phyloP scores from a whole-genome alignment of 768 basidiomycete genomes.

The Clitopilus hobsonii region DNA sequence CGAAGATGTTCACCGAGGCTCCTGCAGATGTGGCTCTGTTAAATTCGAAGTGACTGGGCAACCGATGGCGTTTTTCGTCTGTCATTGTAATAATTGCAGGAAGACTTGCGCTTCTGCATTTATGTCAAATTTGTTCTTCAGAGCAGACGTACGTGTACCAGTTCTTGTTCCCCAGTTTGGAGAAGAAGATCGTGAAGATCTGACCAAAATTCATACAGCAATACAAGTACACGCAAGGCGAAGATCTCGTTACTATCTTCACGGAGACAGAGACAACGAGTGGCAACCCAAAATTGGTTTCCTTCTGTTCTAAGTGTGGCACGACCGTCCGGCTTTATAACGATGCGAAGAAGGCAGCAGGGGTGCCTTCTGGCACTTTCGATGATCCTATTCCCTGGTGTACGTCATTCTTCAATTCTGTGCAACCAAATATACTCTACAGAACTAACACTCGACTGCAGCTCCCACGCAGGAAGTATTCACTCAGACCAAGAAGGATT shows the following conservation, averaged over 20 bases:
- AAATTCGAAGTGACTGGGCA: not conserved
- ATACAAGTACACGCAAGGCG: not conserved
- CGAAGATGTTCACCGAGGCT: not conserved
- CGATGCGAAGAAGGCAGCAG: not conserved
- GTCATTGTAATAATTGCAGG: slow-evolving; percentile 9
- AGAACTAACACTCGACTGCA: not conserved
- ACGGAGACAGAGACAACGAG: not conserved
- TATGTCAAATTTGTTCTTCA: slow-evolving; percentile 21
- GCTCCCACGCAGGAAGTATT: not conserved
- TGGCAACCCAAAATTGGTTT: not conserved
- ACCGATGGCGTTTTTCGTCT: not conserved
- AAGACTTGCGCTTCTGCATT: slow-evolving; percentile 20
- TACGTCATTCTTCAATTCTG: not conserved
- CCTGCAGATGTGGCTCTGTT: not conserved
- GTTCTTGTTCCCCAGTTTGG: no score
- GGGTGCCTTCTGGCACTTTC: not conserved
- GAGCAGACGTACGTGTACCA: slow-evolving; percentile 12
- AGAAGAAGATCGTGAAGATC: no score
- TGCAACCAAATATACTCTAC: not conserved
- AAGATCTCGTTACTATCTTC: not conserved
- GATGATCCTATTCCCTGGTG: not conserved
- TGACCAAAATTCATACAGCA: no score
- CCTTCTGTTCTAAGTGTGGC: slow-evolving; percentile 4
- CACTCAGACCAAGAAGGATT: not conserved
- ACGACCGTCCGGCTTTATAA: not conserved